phyloP scores from a whole-genome alignment of 352 stramenopile species.

The Phytophthora sp. region DNA sequence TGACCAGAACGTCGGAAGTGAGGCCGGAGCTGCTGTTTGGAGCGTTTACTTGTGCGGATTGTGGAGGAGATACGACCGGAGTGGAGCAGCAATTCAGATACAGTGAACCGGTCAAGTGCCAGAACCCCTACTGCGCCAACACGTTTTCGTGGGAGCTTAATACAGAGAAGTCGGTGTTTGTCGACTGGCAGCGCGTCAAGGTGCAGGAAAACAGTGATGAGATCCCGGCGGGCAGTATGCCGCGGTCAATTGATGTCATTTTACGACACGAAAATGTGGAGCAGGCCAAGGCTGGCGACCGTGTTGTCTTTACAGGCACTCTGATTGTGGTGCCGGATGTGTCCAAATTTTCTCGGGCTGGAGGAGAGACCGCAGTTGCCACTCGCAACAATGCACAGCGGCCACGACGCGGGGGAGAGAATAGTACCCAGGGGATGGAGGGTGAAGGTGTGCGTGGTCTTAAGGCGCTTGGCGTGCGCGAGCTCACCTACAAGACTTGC shows the following conservation, averaged over 20 bases:
- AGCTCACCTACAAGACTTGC: conserved; percentile 98
- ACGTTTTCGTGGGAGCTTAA: conserved; percentile 88
- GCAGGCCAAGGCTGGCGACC: conserved; percentile 95
- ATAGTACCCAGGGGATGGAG: conserved; percentile 81
- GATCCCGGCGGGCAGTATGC: conserved; percentile 98
- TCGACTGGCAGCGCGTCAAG: conserved; percentile 98
- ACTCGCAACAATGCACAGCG: conserved; percentile 39
- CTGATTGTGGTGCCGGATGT: conserved; percentile 97
- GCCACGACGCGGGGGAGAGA: conserved; percentile 52
- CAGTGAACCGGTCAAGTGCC: conserved; percentile 96
- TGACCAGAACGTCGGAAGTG: conserved; percentile 98
- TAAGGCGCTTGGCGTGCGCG: conserved; percentile 94
- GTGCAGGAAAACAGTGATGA: conserved; percentile 99
- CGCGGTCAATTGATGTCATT: conserved; percentile 97
- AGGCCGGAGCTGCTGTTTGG: conserved; percentile 96
- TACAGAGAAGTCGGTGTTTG: conserved; percentile 94
- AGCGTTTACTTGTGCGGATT: conserved; percentile 96
- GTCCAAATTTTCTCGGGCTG: conserved; percentile 84
- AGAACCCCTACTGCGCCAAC: conserved; percentile 96
- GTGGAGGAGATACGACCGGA: conserved; percentile 87
- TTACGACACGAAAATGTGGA: conserved; percentile 98
- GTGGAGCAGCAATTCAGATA: conserved; percentile 99
- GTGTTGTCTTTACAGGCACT: conserved; percentile 94
- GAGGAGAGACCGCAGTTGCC: conserved; percentile 73
- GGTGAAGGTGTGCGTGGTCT: conserved; percentile 95